Base-by-base conservation (phyloP, 257 asterid genomes). In the Nemophila menziesii region DNA sequence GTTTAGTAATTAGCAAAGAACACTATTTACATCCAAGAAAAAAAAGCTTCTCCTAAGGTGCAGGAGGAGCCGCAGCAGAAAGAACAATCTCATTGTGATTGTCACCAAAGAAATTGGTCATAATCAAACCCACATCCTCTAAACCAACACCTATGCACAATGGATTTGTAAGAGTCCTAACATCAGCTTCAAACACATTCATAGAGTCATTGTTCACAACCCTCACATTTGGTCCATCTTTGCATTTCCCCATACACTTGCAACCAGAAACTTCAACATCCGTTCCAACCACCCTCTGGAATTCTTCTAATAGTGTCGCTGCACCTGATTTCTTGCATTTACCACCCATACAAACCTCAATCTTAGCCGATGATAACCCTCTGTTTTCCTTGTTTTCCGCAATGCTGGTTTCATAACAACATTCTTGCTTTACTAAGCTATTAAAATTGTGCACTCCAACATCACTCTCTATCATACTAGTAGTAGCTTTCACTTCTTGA, bases 191-290 rank as follows among this genome's bases (percentile, higher is more conserved):
- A 0, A 6, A 45, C 40, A 10, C 26, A 6, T 18, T 23, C 11
- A 14, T 52, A 10, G 49, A 60, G 7, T 45, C 53, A 4, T 14
- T 65, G 17, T 49, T 52, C 26, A 56, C 51, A 11, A 83, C 79
- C 64, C 67, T 77, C 10, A 89, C 86, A 57, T 71, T 76, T 0
- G 97, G 97, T 4, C 92, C 97, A n/a, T 69, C 68, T 2, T 65
- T 67, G 63, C 98, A 89, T 56, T 75, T 80, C 0, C 98, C 94
- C 95, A 89, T 74, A 60, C 95, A 89, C 62, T 80, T 89, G 75
- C 98, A 84, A 11, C 87, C 92, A 0, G 74, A 57, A 17, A 80
- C 95, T 22, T 71, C 71, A 39, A 61, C 80, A 63, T 80, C 84
- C 5, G 57, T 48, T 33, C 90, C 97, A 0, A 70, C 68, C 1